Conservation (phyloP, 306 rosid species). For the Elaeagnus macrophylla region DNA sequence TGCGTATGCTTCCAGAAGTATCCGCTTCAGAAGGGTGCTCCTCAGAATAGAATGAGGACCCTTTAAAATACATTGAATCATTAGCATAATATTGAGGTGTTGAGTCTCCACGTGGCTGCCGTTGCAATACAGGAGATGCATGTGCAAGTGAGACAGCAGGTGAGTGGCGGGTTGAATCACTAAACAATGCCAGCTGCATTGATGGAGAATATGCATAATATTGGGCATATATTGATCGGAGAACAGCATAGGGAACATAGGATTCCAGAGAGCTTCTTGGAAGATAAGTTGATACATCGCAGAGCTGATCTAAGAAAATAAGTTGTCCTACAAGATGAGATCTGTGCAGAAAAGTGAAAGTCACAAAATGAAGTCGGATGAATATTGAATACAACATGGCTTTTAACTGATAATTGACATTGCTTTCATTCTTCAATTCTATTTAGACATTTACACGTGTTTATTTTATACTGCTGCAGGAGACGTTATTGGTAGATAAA, state of each 20-base stretch:
- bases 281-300: conserved; percentile 84
- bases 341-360: conserved; percentile 37
- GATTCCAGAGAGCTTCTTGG: conserved; percentile 82
- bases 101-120: conserved; percentile 61
- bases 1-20: conserved; percentile 34
- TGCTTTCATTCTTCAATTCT: no score
- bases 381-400: neutral
- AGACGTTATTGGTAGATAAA: no score
- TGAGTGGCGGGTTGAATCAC: conserved; percentile 72
- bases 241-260: conserved; percentile 78
- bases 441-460: no score
- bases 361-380: conserved; percentile 3
- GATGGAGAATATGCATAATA: conserved; percentile 73
- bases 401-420: neutral
- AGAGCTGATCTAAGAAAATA: conserved; percentile 90
- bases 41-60: conserved; percentile 58
- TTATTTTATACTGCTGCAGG: no score
- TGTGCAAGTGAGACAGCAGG: conserved; percentile 61
- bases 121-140: conserved; percentile 63
- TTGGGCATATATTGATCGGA: conserved; percentile 84
- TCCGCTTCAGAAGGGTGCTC: conserved; percentile 46
- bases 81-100: conserved; percentile 52
- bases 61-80: conserved; percentile 65
- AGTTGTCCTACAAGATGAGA: conserved; percentile 85
- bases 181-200: conserved; percentile 53